Base-by-base conservation (phyloP, 305 asterid genomes). In the Fraxinus albicans region DNA sequence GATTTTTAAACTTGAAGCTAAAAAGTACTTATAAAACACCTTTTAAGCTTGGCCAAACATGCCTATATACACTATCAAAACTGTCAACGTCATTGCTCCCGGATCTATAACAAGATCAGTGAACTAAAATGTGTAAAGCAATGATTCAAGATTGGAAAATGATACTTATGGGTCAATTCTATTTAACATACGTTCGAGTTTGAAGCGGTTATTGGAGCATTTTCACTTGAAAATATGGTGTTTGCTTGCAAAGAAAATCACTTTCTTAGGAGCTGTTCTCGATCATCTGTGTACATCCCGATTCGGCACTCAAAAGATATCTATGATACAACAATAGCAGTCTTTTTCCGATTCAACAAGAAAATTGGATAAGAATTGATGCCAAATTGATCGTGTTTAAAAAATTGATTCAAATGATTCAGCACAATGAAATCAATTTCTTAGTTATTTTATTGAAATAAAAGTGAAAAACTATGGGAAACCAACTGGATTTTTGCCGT, bases 381-480 rank as follows among this genome's bases (percentile, higher is more conserved):
- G 81, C 70, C 76, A 34, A 2, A 29, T 9, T 10, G 36, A 69
- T 27, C 40, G 5, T 10, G 40, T 69, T 72, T 72, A 33, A 72
- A 4, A 31, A 33, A 72, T 33, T 12, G 44, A 72, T 72, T 72
- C 40, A 69, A 69, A 69, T 27, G 40, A 69, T 33, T 72, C 27
- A 33, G 76, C 76, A 72, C 44, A 6, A 33, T 31, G 44, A 72
- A 72, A 72, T 72, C 36, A 72, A 72, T 72, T 33, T 72, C 44
- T 33, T 36, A 15, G 76, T 33, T 31, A 31, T 29, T 70, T 72
- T 33, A 72, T 33, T 17, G 25, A 72, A 33, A 31, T 33, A 72
- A 65, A 23, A 17, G 75, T 58, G 88, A 72, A 81, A 76, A 83
- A 73, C 36, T 81, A 85, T 67, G 79, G 79, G 65, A 81, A 12